Conservation (phyloP, 2,329 filamentous ascomycete species). For the Phoma sp. region DNA sequence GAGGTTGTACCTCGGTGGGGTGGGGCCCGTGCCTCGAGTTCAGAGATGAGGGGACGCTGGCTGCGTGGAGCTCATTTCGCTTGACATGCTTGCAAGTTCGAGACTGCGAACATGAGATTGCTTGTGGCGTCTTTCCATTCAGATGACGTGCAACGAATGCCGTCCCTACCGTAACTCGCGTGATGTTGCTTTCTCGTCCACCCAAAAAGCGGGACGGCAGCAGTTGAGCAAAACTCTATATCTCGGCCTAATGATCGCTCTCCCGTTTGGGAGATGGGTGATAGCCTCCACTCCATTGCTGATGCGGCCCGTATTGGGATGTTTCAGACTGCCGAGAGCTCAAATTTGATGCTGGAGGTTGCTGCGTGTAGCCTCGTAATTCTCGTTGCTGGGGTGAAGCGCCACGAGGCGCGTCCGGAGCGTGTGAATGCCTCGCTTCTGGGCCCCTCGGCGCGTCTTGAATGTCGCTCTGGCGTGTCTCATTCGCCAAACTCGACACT, state of each 20-base stretch:
- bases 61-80: conserved; percentile 48
- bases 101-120: conserved; percentile 25
- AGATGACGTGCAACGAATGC: conserved; percentile 21
- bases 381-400: conserved; percentile 33
- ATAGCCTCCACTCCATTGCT: conserved; percentile 41
- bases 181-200: conserved; percentile 11
- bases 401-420: conserved; percentile 28
- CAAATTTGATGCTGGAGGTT: conserved; percentile 35
- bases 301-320: conserved; percentile 38
- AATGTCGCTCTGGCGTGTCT: conserved; percentile 36
- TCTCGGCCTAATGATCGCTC: conserved; percentile 39
- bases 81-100: conserved; percentile 36
- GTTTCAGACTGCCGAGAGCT: conserved; percentile 44
- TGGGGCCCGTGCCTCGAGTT: conserved; percentile 37
- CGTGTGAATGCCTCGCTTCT: conserved; percentile 29
- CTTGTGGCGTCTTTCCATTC: conserved; percentile 27
- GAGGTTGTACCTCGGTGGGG: conserved; percentile 30
- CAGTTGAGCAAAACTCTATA: conserved; percentile 32
- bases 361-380: conserved; percentile 21
- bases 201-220: conserved; percentile 21
- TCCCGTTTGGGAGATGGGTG: conserved; percentile 47
- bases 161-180: conserved; percentile 12
- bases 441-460: conserved; percentile 31
- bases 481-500: conserved; percentile 40
- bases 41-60: conserved; percentile 34